phyloP scores from a whole-genome alignment of 345 rosid species.

The Eucalyptus pumila region DNA sequence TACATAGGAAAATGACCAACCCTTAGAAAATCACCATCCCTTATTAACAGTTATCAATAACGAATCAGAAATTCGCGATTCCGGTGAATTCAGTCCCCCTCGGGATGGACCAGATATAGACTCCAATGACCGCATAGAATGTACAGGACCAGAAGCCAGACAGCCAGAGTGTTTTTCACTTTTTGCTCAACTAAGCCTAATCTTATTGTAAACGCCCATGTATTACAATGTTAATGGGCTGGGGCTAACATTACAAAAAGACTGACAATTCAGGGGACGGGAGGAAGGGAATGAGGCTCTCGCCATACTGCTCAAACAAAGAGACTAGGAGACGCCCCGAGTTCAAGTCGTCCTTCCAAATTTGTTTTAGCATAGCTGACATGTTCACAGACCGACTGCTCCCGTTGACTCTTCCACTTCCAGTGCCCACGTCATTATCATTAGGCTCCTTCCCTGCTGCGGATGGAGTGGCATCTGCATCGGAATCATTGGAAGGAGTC shows the following conservation, averaged over 20 bases:
- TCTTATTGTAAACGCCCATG: not conserved
- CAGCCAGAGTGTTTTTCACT: not conserved
- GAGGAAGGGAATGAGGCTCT: conserved; percentile 54
- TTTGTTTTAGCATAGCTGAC: conserved; percentile 41
- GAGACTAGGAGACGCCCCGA: conserved; percentile 54
- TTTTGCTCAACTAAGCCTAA: not conserved
- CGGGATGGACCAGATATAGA: not conserved
- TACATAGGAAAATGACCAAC: not conserved
- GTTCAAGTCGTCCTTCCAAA: conserved; percentile 77
- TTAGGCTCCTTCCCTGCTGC: conserved; percentile 12
- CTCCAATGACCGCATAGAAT: not conserved
- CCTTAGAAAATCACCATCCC: not conserved
- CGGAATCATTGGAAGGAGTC: conserved; percentile 19
- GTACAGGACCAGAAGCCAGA: not conserved
- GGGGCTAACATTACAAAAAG: conserved; percentile 30
- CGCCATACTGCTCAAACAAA: conserved; percentile 62
- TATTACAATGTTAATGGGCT: not conserved
- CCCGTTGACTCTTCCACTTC: conserved; percentile 4
- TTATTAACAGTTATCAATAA: not conserved
- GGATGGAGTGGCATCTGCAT: conserved; percentile 17
- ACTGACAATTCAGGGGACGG: conserved; percentile 73
- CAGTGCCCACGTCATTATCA: conserved; percentile 1
- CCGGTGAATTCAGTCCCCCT: not conserved
- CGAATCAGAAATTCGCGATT: not conserved
- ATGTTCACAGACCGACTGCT: conserved; percentile 10